Conservation (phyloP, 2,329 filamentous ascomycete genomes). For the Teratosphaeriaceae sp. region DNA sequence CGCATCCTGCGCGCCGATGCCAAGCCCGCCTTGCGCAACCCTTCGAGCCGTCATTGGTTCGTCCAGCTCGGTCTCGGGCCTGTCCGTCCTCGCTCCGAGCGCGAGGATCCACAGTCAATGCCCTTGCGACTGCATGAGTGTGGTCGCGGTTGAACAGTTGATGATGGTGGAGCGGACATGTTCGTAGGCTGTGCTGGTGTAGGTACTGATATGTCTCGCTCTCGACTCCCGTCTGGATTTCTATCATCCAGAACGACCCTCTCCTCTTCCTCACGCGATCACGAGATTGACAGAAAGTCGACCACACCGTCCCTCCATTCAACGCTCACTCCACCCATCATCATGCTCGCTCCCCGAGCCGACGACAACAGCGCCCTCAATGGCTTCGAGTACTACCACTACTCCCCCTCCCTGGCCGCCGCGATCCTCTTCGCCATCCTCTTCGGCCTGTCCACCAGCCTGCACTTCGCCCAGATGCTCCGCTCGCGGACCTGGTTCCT, state of each 20-base stretch:
- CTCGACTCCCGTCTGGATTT: too few relatives aligned
- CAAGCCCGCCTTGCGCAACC: too few relatives aligned
- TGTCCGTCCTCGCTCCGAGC: background rate
- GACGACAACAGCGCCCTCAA: slow-evolving; percentile 1
- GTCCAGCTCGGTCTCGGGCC: background rate
- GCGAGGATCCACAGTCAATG: background rate
- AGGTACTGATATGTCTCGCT: too few relatives aligned
- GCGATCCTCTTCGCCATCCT: slow-evolving; percentile 26
- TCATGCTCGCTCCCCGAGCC: slow-evolving; percentile 7
- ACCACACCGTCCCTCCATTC: background rate
- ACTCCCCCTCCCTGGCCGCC: slow-evolving; percentile 20
- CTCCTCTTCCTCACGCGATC: too few relatives aligned
- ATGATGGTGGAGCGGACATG: too few relatives aligned
- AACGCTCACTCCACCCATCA: slow-evolving; percentile 1
- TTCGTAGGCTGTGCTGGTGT: too few relatives aligned
- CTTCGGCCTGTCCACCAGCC: slow-evolving; percentile 23
- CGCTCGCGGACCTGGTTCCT: slow-evolving; percentile 44
- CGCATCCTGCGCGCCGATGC: too few relatives aligned
- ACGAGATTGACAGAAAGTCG: too few relatives aligned
- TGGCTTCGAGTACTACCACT: slow-evolving; percentile 20
- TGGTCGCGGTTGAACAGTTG: too few relatives aligned
- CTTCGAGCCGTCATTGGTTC: too few relatives aligned
- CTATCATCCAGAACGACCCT: too few relatives aligned
- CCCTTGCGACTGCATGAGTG: too few relatives aligned
- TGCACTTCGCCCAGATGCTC: slow-evolving; percentile 35